Evolutionary conservation across 2,329 filamentous ascomycete genomes (phyloP).

Genomic region (Diaporthe humulicola): DNA sequence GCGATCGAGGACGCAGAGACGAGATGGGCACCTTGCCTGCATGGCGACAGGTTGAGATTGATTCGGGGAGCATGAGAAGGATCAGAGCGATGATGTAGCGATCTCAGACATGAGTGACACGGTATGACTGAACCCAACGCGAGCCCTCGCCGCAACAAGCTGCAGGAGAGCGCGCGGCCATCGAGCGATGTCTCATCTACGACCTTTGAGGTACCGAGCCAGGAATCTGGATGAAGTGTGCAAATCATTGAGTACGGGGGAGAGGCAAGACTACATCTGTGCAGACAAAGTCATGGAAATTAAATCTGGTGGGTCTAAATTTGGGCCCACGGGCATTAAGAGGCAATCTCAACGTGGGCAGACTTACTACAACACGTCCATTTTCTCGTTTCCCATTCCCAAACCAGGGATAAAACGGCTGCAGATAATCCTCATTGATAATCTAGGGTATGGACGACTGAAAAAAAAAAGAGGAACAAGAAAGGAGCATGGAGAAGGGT

Average conservation of each 20-base stretch:
- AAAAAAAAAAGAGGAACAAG: neutral
- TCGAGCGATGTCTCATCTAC: neutral
- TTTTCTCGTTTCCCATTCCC: neutral
- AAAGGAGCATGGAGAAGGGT: neutral
- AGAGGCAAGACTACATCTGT: neutral
- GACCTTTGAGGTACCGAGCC: neutral
- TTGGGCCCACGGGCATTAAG: constrained; percentile 15
- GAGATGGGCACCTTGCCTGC: neutral
- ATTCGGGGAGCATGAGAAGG: neutral
- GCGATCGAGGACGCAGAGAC: neutral
- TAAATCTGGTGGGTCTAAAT: constrained; percentile 14
- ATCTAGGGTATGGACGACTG: constrained; percentile 7
- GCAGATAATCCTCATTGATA: neutral
- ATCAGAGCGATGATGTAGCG: neutral
- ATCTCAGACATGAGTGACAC: neutral
- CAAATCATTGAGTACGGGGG: neutral
- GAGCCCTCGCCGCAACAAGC: neutral
- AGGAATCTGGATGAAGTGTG: neutral
- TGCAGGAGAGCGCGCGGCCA: neutral
- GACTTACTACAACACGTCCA: neutral
- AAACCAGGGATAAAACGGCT: neutral
- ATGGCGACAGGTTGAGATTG: neutral
- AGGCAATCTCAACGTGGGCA: constrained; percentile 7
- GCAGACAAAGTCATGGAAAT: constrained; percentile 6
- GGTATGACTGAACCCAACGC: neutral